phyloP scores from a whole-genome alignment of 495 filamentous ascomycete species.

The Podospora australis region DNA sequence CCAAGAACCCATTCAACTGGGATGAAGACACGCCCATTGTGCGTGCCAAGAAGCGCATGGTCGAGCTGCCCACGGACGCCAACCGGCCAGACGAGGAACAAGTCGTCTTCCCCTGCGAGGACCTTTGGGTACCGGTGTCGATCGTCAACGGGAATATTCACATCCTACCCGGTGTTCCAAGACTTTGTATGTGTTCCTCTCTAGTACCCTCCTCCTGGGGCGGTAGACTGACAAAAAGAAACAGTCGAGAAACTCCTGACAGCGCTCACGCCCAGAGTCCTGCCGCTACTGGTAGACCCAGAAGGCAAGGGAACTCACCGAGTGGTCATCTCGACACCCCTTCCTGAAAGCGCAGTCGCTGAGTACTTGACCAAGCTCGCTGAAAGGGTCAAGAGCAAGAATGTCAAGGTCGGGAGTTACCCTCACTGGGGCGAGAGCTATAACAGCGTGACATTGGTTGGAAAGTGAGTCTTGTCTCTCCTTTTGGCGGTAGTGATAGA shows the following conservation, averaged over 20 bases:
- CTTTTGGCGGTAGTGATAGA: background rate
- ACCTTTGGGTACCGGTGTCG: slow-evolving; percentile 82
- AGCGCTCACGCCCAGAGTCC: slow-evolving; percentile 61
- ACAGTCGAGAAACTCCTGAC: slow-evolving; percentile 65
- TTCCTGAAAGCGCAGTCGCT: slow-evolving; percentile 80
- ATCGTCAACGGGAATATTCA: slow-evolving; percentile 90
- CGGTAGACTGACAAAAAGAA: background rate
- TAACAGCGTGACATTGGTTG: slow-evolving; percentile 90
- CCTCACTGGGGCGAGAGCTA: slow-evolving; percentile 81
- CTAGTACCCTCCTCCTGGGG: background rate
- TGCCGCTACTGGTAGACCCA: slow-evolving; percentile 65
- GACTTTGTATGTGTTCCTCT: slow-evolving; percentile 48
- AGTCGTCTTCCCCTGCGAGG: slow-evolving; percentile 68
- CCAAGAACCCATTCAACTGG: slow-evolving; percentile 75
- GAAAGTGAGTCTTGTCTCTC: slow-evolving; percentile 35
- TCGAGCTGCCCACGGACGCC: slow-evolving; percentile 71
- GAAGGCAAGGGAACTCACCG: slow-evolving; percentile 72
- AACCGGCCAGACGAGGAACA: slow-evolving; percentile 53
- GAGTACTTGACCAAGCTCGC: slow-evolving; percentile 75
- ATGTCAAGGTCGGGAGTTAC: slow-evolving; percentile 95
- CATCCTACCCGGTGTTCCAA: slow-evolving; percentile 85
- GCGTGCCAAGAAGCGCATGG: slow-evolving; percentile 82
- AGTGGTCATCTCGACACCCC: slow-evolving; percentile 76
- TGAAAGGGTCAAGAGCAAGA: slow-evolving; percentile 56
- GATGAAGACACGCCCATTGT: slow-evolving; percentile 70